Evolutionary conservation across 2,329 filamentous ascomycete genomes (phyloP), one percentile per base, ranked within the genome.

Genomic region (Trichoderma arundinaceum): DNA sequence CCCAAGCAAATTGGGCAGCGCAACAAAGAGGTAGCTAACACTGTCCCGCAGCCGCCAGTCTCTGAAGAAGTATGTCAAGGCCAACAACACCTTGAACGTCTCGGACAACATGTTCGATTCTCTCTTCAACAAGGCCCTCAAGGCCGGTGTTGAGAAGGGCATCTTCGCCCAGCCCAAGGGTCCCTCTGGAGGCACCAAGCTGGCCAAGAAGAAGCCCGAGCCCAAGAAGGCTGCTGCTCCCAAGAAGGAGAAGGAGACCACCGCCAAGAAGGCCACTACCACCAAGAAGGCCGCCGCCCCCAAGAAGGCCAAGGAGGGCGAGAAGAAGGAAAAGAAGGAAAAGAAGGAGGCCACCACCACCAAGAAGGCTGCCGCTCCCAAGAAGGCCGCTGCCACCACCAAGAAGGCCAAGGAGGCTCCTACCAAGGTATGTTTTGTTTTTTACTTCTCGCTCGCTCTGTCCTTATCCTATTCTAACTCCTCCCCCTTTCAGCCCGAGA

Each of bases 141-240:
- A 90, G 81, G 81, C 83, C 67, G 93, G 93, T 78, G 92, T 94
- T 73, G 92, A 96, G 75, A 93, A 90, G 84, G 92, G 91, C 69
- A 85, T 91, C 74, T 97, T 97, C 77, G 86, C 89, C 75, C 92
- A 94, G 78, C 94, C 93, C 75, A 97, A 97, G 88, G 93, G 92
- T 74, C 85, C 92, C 67, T 97, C 93, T 69, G 93, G 93, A 68
- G 91, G 92, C 71, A 92, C 95, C 80, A 97, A 97, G 90, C 89
- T 97, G 67, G 90, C 90, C 67, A 94, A 94, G 88, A 93, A 92
- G 84, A 79, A 83, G 71, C 73, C 75, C 22, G 77, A 78, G 71
- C 72, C 77, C 60, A 80, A 80, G 76, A 77, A 77, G 74, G 70
- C 73, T 52, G 75, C 70, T 46, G 73, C 71, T 48, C 67, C 73